A percentile compares a stretch with the other conserved stretches of the same genome.
phyloP scores from a whole-genome alignment of 1,284 basidiomycete genomes.

The Papiliotrema terrestris region DNA sequence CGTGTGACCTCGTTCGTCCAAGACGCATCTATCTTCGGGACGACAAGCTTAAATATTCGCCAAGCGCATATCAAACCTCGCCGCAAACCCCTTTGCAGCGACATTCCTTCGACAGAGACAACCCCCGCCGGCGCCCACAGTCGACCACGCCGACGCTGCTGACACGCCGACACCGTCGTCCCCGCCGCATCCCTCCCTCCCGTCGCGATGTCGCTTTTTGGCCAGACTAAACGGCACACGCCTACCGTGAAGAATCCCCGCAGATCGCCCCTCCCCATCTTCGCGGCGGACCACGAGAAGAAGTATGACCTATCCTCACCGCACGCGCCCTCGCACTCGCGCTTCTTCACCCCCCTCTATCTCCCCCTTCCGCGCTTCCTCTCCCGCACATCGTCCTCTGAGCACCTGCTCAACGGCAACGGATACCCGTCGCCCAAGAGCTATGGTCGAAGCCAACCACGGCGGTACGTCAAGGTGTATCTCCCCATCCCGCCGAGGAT shows the following conservation, averaged over 20 bases:
- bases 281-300: constrained; percentile 36
- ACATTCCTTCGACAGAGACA: too few relatives aligned
- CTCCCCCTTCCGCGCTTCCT: constrained; percentile 40
- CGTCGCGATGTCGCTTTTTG: constrained; percentile 47
- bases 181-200: too few relatives aligned
- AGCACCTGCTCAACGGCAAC: constrained; percentile 14
- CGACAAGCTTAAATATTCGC: too few relatives aligned
- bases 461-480: constrained; percentile 35
- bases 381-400: constrained; percentile 5
- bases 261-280: constrained; percentile 45
- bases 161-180: too few relatives aligned
- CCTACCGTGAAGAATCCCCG: constrained; percentile 29
- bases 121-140: too few relatives aligned
- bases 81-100: too few relatives aligned
- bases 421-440: constrained; percentile 12
- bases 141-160: too few relatives aligned
- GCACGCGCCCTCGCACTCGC: constrained; percentile 16
- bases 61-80: too few relatives aligned
- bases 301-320: constrained; percentile 33
- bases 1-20: too few relatives aligned
- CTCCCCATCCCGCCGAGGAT: constrained; percentile 63
- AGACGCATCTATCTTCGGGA: too few relatives aligned
- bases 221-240: constrained; percentile 46
- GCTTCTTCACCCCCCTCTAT: constrained; percentile 39
- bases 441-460: constrained; percentile 9